phyloP scores from a whole-genome alignment of 331 rosid genomes.

The Prunus yedoensis region DNA sequence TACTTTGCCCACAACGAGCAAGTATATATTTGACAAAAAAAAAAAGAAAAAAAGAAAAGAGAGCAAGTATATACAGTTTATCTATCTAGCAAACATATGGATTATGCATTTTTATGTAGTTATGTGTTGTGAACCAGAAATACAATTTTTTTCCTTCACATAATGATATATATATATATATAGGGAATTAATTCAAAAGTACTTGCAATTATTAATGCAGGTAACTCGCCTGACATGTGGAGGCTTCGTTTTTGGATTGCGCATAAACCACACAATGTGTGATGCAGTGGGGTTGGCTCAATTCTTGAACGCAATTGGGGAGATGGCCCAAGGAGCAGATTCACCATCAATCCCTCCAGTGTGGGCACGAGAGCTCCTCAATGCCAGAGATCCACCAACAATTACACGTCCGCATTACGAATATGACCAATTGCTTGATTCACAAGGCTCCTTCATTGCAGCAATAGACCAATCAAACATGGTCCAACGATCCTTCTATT shows the following conservation, averaged over 20 bases:
- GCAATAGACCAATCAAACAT: not conserved
- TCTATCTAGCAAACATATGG: too few relatives aligned
- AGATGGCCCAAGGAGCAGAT: conserved; percentile 4
- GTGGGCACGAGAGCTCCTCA: conserved; percentile 24
- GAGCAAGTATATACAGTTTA: too few relatives aligned
- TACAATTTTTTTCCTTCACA: too few relatives aligned
- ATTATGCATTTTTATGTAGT: too few relatives aligned
- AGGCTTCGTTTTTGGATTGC: conserved; percentile 20
- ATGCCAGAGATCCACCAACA: conserved; percentile 14
- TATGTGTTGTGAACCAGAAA: too few relatives aligned
- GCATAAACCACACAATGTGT: conserved; percentile 18
- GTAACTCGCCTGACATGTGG: conserved; percentile 24
- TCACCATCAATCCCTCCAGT: conserved; percentile 9
- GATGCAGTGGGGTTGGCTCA: conserved; percentile 10
- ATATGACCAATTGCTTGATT: not conserved
- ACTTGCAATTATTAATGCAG: not conserved
- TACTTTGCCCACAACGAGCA: too few relatives aligned
- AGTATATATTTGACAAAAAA: too few relatives aligned
- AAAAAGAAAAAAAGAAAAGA: too few relatives aligned
- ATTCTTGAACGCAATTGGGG: conserved; percentile 13
- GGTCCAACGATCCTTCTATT: conserved; percentile 4
- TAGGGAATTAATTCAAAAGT: too few relatives aligned
- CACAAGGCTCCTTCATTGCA: not conserved
- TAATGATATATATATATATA: too few relatives aligned
- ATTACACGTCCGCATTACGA: conserved; percentile 2